Percentiles rank a stretch among this genome's conserved stretches.
Evolutionary conservation across 352 stramenopile species (phyloP).

Genomic region (Pythium utonaiense): DNA sequence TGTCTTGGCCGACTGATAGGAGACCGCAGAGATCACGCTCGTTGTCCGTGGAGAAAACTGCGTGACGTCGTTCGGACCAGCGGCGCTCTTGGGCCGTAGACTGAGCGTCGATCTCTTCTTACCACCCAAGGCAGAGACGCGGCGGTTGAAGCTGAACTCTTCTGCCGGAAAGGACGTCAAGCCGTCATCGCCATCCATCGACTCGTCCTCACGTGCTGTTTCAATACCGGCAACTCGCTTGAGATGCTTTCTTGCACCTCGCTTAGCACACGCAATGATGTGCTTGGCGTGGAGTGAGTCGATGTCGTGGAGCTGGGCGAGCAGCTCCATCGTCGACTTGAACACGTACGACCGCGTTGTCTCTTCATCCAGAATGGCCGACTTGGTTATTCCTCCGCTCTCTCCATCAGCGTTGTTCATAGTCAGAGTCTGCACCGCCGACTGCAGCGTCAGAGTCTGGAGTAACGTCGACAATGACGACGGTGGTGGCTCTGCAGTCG

Average conservation of each 20-base stretch:
- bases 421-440: conserved; percentile 8
- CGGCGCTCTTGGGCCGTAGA: not conserved
- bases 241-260: conserved; percentile 35
- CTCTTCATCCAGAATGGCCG: conserved; percentile 32
- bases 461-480: conserved; percentile 21
- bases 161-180: not conserved
- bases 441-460: conserved; percentile 11
- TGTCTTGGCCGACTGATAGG: not conserved
- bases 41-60: not conserved
- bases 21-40: not conserved
- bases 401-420: not conserved
- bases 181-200: not conserved
- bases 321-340: conserved; percentile 44
- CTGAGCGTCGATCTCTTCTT: not conserved
- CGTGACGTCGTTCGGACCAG: not conserved
- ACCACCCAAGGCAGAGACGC: not conserved
- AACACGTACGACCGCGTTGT: conserved; percentile 49
- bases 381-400: not conserved
- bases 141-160: not conserved
- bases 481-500: conserved; percentile 25
- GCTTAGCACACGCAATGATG: conserved; percentile 33
- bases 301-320: conserved; percentile 36
- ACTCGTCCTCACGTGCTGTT: conserved; percentile 6
- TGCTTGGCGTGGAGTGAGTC: conserved; percentile 52
- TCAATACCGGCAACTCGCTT: conserved; percentile 19